Evolutionary conservation across 495 filamentous ascomycete genomes (phyloP).

Genomic region (Hypoxylon fragiforme): DNA sequence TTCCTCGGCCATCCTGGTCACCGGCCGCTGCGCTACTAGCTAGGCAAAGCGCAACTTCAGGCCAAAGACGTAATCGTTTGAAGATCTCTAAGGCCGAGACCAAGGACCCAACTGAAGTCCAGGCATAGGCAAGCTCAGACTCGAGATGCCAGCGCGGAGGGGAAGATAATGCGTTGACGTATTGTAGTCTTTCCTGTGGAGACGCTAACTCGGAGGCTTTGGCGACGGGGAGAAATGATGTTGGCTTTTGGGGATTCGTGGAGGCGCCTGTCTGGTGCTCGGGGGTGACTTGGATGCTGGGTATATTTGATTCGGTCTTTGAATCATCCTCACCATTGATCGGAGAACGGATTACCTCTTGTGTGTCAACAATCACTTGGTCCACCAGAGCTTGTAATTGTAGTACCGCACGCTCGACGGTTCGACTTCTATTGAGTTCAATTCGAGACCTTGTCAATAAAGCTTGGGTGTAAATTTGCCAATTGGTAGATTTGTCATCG

Average conservation of each 20-base stretch:
- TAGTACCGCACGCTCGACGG: constrained; percentile 83
- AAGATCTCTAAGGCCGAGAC: constrained; percentile 94
- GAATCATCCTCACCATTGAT: background rate
- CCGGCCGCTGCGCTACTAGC: constrained; percentile 61
- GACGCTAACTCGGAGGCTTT: constrained; percentile 78
- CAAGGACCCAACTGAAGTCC: constrained; percentile 84
- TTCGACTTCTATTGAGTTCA: constrained; percentile 82
- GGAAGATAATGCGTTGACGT: constrained; percentile 79
- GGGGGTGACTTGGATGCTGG: constrained; percentile 44
- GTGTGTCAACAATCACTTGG: constrained; percentile 90
- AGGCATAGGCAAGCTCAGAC: constrained; percentile 86
- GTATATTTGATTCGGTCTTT: constrained; percentile 34
- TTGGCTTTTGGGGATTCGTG: constrained; percentile 43
- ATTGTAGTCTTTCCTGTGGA: constrained; percentile 71
- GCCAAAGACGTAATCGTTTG: constrained; percentile 91
- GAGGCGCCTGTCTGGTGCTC: constrained; percentile 18
- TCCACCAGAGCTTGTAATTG: constrained; percentile 97
- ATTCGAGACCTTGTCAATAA: constrained; percentile 85
- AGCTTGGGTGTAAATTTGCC: constrained; percentile 96
- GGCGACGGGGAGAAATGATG: constrained; percentile 81
- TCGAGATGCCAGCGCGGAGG: constrained; percentile 93
- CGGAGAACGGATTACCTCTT: constrained; percentile 43
- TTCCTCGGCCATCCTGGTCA: constrained; percentile 59
- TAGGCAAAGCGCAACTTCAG: constrained; percentile 90
- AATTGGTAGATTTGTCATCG: constrained; percentile 87